Evolutionary conservation across 1,284 basidiomycete species (phyloP).

Genomic region (Marasmius fiardii): DNA sequence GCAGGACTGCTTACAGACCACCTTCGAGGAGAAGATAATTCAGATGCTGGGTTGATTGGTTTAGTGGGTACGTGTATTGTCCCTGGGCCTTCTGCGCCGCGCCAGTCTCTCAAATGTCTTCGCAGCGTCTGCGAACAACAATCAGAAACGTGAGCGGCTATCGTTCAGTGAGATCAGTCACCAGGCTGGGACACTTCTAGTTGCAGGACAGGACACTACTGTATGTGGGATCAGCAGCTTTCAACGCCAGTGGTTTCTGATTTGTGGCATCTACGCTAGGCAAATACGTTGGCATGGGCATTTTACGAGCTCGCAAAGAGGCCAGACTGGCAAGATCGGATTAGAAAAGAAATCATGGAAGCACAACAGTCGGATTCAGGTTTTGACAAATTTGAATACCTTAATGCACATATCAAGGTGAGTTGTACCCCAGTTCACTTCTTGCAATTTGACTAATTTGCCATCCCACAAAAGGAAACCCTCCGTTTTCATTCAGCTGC

Average conservation of each 20-base stretch:
- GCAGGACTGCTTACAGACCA: too few relatives aligned
- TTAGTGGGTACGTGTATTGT: too few relatives aligned
- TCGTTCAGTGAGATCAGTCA: not conserved
- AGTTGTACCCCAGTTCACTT: not conserved
- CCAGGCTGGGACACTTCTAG: not conserved
- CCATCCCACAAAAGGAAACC: conserved; percentile 9
- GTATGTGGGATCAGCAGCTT: not conserved
- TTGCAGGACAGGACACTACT: not conserved
- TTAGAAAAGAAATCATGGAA: conserved; percentile 3
- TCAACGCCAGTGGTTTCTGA: not conserved
- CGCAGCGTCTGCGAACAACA: too few relatives aligned
- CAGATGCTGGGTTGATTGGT: too few relatives aligned
- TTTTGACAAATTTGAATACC: not conserved
- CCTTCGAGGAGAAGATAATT: too few relatives aligned
- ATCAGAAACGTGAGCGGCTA: not conserved
- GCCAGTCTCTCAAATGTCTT: too few relatives aligned
- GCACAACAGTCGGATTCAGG: not conserved
- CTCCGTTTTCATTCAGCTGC: conserved; percentile 9
- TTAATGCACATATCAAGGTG: conserved; percentile 9
- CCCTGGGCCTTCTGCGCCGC: too few relatives aligned
- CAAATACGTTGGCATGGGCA: conserved; percentile 3
- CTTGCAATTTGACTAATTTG: not conserved
- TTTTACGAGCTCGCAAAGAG: conserved; percentile 3
- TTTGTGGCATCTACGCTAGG: not conserved
- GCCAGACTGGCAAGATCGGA: not conserved